Evolutionary conservation across 306 rosid genomes (phyloP), one percentile per base, ranked within the genome.

Genomic region (Begonia loranthoides): DNA sequence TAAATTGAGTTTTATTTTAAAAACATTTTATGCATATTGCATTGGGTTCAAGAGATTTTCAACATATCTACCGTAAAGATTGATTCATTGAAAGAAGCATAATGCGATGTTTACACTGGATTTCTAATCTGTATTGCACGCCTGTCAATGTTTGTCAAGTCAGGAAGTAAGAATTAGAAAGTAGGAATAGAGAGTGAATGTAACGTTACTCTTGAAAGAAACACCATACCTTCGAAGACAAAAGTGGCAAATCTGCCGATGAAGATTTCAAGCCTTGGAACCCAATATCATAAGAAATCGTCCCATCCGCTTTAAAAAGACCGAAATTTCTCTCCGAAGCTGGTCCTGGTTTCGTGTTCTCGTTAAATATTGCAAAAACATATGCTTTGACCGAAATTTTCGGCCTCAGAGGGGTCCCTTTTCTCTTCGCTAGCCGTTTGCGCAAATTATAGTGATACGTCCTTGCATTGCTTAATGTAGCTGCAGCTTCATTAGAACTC

Each of bases 331-430:
- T 82, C 81, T 90, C 99, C 17, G 99, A 90, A 56, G 75, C 57
- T 15, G 73, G 56, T 15, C 96, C 99, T 0, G 68, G 28, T 68
- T 90, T 90, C 62, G 10, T 44, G 50, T 90, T 39, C 77, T 90
- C 96, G 13, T 90, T 90, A 58, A 90, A 90, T 36, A 79, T 49
- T 10, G 99, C 99, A 64, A 90, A 90, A 63, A 86, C 48, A 47
- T 86, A 90, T 9, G 86, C 99, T 77, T 83, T 90, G 68, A 90
- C 66, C 19, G 72, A 71, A 67, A 41, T 74, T 64, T 81, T 75
- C 36, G 96, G 99, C 60, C 96, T 80, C 48, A 76, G 75, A 4
- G 99, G 99, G 52, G 99, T 90, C 62, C 95, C 99, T 75, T 86
- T 90, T 75, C 38, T 82, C 77, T 83, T 83, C 0, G 99, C 99